Base-by-base conservation (phyloP, 164 flowering plant genomes). In the Buxus sempervirens region DNA sequence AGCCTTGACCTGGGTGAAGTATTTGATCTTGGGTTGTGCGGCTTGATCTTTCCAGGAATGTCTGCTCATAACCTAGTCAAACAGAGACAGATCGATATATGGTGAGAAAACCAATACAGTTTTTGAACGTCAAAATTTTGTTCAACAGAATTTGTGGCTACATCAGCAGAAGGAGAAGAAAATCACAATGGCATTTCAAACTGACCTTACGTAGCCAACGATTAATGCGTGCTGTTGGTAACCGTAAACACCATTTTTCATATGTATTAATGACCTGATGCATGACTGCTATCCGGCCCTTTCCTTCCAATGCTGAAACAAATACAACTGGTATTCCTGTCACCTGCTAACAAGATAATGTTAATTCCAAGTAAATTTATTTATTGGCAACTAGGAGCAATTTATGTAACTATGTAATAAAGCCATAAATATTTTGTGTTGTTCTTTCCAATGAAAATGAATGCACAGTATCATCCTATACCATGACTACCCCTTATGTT, bases 31-130 rank as follows among this genome's bases (percentile, higher is more conserved):
- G 28, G 98, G 93, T 68, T 89, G 93, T n/a, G 96, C 79, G 4
- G 90, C 86, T 63, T 80, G 83, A 74, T 95, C 90, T 76, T 88
- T 95, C 96, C 97, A 95, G 0, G 99, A 95, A 79, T 92, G 99
- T 78, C 98, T 81, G 83, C 97, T 93, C 96, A 95, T 89, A n/a
- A 91, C 92, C 97, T 91, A 72, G 49, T 9, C 32, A 63, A 32
- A 64, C 22, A 24, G 41, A 56, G 42, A 22, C 22, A 23, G 36
- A 20, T 8, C 27, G 22, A 20, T 5, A 36, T 26, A 23, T 12
- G 18, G 59, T 53, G 22, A 36, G 25, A n/a, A 10, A 10, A 10
- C 51, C 5, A 45, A 45, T 10, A 45, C 14, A 10, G 12, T 41
- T 5, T 41, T 41, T 41, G 45, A 41, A n/a, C n/a, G n/a, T n/a